A percentile compares a stretch with the other conserved stretches of the same genome.
These are phyloP conservation scores for Marvania coccoides DNA, from an alignment of 139 green algal genomes.

Conservation along the genomic window DNA sequence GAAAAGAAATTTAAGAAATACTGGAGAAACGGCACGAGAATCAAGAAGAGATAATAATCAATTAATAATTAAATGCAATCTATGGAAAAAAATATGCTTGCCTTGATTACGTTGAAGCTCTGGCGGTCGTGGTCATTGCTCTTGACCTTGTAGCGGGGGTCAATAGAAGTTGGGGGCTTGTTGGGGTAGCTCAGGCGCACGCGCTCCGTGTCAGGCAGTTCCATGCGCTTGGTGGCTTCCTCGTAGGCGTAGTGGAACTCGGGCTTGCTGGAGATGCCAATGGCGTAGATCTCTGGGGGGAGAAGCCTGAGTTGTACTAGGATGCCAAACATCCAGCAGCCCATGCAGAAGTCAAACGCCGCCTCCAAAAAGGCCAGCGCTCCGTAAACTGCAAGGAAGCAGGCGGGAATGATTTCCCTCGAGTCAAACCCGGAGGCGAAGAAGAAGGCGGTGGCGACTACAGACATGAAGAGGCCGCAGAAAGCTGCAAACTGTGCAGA, in stretches of 20 bases:
- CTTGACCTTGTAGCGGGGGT: conserved; percentile 12
- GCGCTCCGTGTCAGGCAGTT: neutral
- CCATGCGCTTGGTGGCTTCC: conserved; percentile 1
- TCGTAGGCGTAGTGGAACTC: neutral
- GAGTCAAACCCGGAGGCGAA: conserved; percentile 6
- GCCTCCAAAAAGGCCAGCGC: neutral
- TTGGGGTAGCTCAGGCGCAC: neutral
- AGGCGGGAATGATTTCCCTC: neutral
- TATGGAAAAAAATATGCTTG: too few species aligned
- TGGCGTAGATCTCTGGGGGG: neutral
- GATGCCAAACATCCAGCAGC: conserved; percentile 6
- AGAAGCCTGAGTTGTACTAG: conserved; percentile 1
- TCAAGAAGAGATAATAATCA: too few species aligned
- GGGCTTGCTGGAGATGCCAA: neutral
- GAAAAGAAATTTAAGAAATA: too few species aligned
- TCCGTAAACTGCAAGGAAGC: conserved; percentile 3
- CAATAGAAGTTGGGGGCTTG: conserved; percentile 2
- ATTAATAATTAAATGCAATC: too few species aligned
- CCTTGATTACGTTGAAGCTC: neutral
- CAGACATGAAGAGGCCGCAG: conserved; percentile 5
- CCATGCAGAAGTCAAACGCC: conserved; percentile 16
- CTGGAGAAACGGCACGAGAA: too few species aligned
- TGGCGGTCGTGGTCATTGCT: conserved; percentile 3
- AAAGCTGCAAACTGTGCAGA: conserved; percentile 4
- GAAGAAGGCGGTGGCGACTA: neutral